These are phyloP conservation scores for Pisolithus microcarpus DNA, from an alignment of 768 basidiomycete species.

Conservation along the genomic window DNA sequence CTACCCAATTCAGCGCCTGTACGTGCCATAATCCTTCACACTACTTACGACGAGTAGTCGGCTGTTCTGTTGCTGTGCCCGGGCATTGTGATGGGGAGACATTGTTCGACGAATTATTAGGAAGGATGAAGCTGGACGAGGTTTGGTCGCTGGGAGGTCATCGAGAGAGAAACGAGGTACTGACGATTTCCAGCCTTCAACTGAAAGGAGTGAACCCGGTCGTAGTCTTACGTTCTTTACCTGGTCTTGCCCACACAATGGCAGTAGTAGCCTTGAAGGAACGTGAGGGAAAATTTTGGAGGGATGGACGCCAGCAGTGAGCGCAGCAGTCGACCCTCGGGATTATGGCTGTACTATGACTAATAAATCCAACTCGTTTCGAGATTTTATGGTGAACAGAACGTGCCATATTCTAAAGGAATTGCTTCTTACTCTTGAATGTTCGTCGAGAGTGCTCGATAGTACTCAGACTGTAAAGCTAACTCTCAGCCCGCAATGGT, in stretches of 20 bases:
- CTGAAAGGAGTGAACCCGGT: background rate
- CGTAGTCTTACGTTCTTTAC: background rate
- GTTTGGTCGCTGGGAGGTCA: background rate
- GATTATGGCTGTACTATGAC: too few species aligned
- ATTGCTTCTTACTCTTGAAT: too few species aligned
- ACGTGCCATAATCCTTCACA: background rate
- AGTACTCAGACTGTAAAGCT: constrained; percentile 18
- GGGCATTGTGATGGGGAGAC: constrained; percentile 22
- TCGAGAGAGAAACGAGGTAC: background rate
- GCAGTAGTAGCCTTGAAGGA: background rate
- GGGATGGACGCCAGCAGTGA: background rate
- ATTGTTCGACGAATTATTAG: constrained; percentile 9
- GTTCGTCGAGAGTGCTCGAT: background rate
- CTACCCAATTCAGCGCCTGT: constrained; percentile 30
- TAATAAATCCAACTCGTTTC: too few species aligned
- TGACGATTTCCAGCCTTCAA: background rate
- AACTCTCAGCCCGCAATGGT: constrained; percentile 32
- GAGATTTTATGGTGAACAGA: too few species aligned
- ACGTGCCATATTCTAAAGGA: too few species aligned
- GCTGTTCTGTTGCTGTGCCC: constrained; percentile 25
- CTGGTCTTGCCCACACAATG: background rate
- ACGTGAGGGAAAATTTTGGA: background rate
- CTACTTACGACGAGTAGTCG: constrained; percentile 27
- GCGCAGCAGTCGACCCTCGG: background rate
- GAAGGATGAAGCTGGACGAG: background rate